Percentiles rank a stretch among this genome's conserved stretches.
Evolutionary conservation across 2,329 filamentous ascomycete species (phyloP).

Genomic region (Didymella keratinophila): DNA sequence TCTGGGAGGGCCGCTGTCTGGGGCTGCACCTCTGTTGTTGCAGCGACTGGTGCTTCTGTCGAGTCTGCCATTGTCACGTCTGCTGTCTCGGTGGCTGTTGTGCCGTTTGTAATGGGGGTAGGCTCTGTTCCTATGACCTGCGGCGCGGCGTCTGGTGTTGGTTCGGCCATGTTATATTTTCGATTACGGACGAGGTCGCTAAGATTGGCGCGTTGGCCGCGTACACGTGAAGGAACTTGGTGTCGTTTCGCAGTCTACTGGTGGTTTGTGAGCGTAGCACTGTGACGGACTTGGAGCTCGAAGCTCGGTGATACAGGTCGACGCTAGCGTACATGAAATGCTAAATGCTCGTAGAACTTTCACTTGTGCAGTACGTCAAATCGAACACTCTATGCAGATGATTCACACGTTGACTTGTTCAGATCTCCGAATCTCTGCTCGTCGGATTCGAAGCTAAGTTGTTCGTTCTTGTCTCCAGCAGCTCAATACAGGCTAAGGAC

Average conservation of each 20-base stretch:
- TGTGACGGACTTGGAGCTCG: conserved; percentile 19
- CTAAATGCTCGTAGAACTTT: not conserved
- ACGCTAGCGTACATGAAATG: conserved; percentile 10
- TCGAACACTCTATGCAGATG: too few relatives aligned
- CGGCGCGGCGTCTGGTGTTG: conserved; percentile 23
- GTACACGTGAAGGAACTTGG: not conserved
- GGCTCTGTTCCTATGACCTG: conserved; percentile 30
- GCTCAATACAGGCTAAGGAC: not conserved
- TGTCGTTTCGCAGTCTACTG: conserved; percentile 6
- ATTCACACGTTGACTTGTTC: not conserved
- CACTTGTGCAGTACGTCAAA: not conserved
- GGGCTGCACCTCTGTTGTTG: conserved; percentile 5
- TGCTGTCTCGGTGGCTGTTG: conserved; percentile 16
- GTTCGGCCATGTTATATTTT: conserved; percentile 30
- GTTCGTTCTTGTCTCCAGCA: not conserved
- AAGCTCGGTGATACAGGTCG: conserved; percentile 28
- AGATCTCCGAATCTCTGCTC: not conserved
- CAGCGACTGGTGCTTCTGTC: conserved; percentile 17
- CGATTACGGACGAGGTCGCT: not conserved
- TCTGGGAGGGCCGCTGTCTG: conserved; percentile 17
- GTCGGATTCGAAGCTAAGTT: not conserved
- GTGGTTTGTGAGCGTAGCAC: conserved; percentile 13
- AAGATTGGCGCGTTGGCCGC: conserved; percentile 1
- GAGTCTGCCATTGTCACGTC: conserved; percentile 25
- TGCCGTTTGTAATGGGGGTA: conserved; percentile 34